phyloP scores from a whole-genome alignment of 202 grass and related monocot species.

The Panicum virgatum region DNA sequence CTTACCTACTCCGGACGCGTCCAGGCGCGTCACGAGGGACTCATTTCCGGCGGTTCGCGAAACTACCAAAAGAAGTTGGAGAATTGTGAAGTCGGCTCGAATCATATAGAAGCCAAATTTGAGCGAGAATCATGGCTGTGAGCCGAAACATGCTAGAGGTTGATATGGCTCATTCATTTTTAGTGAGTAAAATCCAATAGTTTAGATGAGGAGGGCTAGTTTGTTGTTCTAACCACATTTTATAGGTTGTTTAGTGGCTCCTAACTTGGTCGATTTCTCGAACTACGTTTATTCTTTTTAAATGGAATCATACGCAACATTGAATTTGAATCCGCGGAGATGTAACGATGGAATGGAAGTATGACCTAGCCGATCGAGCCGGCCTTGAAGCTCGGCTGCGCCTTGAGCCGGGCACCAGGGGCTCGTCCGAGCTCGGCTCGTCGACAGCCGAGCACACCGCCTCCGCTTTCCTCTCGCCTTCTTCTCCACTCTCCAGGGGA shows the following conservation, averaged over 20 bases:
- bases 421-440: background rate
- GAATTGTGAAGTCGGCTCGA: background rate
- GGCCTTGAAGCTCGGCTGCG: background rate
- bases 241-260: background rate
- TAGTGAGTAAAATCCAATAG: background rate
- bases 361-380: background rate
- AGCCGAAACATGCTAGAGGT: background rate
- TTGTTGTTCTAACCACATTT: background rate
- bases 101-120: background rate
- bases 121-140: no score
- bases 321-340: background rate
- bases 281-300: no score
- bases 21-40: background rate
- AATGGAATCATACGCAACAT: background rate
- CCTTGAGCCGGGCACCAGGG: background rate
- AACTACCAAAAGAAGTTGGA: background rate
- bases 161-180: background rate
- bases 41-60: background rate
- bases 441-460: slow-evolving; percentile 16
- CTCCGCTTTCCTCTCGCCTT: slow-evolving; percentile 32
- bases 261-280: background rate
- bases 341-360: background rate
- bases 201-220: background rate
- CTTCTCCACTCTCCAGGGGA: background rate
- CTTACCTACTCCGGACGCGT: background rate